Percentiles rank a stretch among this genome's conserved stretches.
phyloP scores from a whole-genome alignment of 768 basidiomycete genomes.

The Serendipita sp. region DNA sequence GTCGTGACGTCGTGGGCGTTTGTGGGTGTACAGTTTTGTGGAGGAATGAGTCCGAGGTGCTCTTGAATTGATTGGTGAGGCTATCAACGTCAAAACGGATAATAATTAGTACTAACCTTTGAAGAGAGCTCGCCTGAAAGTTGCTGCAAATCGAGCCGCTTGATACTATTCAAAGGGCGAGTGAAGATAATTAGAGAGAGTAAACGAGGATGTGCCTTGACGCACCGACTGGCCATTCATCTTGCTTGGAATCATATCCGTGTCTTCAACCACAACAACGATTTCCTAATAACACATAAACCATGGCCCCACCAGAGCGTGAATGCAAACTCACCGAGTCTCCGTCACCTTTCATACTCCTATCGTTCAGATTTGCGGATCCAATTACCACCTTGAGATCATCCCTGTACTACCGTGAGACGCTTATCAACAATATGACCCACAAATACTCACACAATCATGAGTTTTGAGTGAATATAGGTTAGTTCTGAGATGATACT shows the following conservation, averaged over 20 bases:
- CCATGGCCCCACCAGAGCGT: background rate
- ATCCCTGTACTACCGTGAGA: background rate
- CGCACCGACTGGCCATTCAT: conserved; percentile 55
- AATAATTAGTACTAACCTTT: conserved; percentile 31
- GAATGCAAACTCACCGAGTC: conserved; percentile 10
- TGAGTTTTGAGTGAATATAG: conserved; percentile 77
- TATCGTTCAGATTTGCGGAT: conserved; percentile 84
- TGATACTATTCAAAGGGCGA: conserved; percentile 23
- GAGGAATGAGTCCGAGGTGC: conserved; percentile 70
- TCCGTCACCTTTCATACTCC: conserved; percentile 40
- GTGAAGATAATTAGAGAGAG: background rate
- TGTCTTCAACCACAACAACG: conserved; percentile 79
- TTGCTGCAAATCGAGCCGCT: conserved; percentile 67
- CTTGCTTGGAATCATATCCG: conserved; percentile 48
- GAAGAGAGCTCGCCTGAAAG: conserved; percentile 68
- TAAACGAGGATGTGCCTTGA: background rate
- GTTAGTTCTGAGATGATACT: conserved; percentile 64
- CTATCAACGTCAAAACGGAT: background rate
- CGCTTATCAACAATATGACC: conserved; percentile 61
- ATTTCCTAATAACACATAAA: conserved; percentile 40
- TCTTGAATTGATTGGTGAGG: conserved; percentile 27
- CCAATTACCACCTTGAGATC: conserved; percentile 34
- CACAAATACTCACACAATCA: conserved; percentile 73
- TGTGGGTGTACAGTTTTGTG: conserved; percentile 36
- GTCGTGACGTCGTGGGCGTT: conserved; percentile 24